phyloP scores from a whole-genome alignment of 139 green algal genomes.

The Micractinium sp. region DNA sequence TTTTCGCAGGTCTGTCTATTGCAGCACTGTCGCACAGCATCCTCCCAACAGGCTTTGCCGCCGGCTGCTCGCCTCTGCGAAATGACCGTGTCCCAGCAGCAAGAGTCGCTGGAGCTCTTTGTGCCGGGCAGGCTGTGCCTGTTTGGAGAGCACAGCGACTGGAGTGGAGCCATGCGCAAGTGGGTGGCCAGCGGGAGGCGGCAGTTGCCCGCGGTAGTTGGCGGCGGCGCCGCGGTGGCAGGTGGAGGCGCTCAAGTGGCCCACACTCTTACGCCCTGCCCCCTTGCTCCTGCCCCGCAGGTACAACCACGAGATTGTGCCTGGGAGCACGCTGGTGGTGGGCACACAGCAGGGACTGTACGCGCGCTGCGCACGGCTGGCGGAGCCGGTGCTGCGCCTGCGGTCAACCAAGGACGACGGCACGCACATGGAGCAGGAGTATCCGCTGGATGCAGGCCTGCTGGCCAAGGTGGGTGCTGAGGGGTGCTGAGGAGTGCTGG shows the following conservation, averaged over 20 bases:
- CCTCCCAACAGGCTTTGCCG: too few species aligned
- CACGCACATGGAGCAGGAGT: slow-evolving; percentile 1
- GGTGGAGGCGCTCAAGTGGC: too few species aligned
- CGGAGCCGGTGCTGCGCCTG: slow-evolving; percentile 36
- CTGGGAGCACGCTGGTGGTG: slow-evolving; percentile 65
- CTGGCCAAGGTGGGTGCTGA: slow-evolving; percentile 9
- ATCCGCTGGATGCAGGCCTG: slow-evolving; percentile 18
- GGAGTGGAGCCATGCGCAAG: slow-evolving; percentile 46
- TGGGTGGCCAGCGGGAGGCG: not conserved
- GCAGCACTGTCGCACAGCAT: too few species aligned
- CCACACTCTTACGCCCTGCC: not conserved
- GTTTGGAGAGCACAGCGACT: slow-evolving; percentile 79
- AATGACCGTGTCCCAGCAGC: not conserved
- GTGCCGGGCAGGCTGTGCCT: slow-evolving; percentile 73
- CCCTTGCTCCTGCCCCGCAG: not conserved
- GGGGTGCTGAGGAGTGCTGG: not conserved
- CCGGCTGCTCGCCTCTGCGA: too few species aligned
- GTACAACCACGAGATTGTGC: slow-evolving; percentile 40
- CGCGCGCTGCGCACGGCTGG: slow-evolving; percentile 24
- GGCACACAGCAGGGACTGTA: slow-evolving; percentile 67
- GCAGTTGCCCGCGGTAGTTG: too few species aligned
- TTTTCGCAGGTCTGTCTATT: too few species aligned
- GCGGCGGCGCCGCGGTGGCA: too few species aligned
- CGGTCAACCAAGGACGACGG: slow-evolving; percentile 42
- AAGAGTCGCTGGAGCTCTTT: slow-evolving; percentile 58